Percentiles rank a stretch among this genome's conserved stretches.
These are phyloP conservation scores for Pisolithus thermaeus DNA, from an alignment of 1,284 basidiomycete species.

Conservation along the genomic window DNA sequence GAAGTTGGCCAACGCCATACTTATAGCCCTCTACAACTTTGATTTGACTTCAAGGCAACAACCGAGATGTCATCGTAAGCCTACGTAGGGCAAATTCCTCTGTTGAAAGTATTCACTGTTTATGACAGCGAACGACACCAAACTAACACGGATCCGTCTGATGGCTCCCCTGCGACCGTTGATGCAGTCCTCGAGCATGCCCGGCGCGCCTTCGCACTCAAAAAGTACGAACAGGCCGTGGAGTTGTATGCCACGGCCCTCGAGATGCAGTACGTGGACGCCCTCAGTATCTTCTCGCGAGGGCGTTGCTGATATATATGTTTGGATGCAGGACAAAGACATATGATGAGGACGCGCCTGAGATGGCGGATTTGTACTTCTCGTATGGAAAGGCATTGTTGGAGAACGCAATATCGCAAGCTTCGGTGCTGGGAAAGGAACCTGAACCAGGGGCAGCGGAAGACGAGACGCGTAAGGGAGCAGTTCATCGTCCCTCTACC, in stretches of 20 bases:
- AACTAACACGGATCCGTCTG: constrained; percentile 10
- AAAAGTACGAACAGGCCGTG: constrained; percentile 82
- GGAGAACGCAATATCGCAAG: constrained; percentile 82
- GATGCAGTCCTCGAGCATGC: constrained; percentile 66
- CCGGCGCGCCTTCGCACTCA: constrained; percentile 82
- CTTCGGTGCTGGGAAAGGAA: constrained; percentile 80
- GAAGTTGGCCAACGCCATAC: too few species aligned
- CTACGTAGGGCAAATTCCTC: neutral
- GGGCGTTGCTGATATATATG: constrained; percentile 21
- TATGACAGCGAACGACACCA: constrained; percentile 6
- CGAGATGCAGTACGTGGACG: constrained; percentile 59
- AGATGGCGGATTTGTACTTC: constrained; percentile 80
- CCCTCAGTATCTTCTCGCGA: neutral
- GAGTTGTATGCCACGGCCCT: constrained; percentile 81
- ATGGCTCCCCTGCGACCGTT: constrained; percentile 31
- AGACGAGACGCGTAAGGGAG: constrained; percentile 36
- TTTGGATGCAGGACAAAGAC: constrained; percentile 54
- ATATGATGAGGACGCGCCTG: constrained; percentile 68
- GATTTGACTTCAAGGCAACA: too few species aligned
- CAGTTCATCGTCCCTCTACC: constrained; percentile 3
- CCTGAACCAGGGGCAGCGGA: constrained; percentile 49
- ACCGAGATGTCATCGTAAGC: constrained; percentile 23
- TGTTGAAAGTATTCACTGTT: neutral
- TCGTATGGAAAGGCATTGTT: constrained; percentile 82
- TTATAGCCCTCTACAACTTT: too few species aligned